phyloP scores from a whole-genome alignment of 805 yeast species.

The Saturnispora diversa region DNA sequence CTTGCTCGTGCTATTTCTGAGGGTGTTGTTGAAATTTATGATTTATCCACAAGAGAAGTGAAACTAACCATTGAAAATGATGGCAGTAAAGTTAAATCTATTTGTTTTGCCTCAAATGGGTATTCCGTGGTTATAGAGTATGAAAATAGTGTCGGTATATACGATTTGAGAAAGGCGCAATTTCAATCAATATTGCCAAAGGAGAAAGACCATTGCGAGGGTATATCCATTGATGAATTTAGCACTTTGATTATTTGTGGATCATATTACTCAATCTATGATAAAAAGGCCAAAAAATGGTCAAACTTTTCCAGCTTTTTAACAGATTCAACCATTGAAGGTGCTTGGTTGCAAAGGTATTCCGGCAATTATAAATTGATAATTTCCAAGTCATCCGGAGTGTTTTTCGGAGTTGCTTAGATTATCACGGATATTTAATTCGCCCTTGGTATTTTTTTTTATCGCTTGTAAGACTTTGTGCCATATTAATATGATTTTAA shows the following conservation, averaged over 20 bases:
- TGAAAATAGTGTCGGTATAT: slow-evolving; percentile 16
- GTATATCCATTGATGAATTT: slow-evolving; percentile 12
- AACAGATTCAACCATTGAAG: background rate
- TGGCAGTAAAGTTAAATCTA: background rate
- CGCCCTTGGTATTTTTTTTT: too few relatives aligned
- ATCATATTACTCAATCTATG: slow-evolving; percentile 5
- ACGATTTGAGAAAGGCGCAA: slow-evolving; percentile 21
- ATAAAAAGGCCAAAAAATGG: slow-evolving; percentile 11
- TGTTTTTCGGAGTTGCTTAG: slow-evolving; percentile 1
- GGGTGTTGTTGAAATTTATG: slow-evolving; percentile 14
- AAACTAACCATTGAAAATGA: slow-evolving; percentile 9
- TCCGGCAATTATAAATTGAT: background rate
- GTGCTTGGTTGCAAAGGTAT: background rate
- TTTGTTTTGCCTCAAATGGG: slow-evolving; percentile 40
- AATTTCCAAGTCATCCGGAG: background rate
- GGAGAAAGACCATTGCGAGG: background rate
- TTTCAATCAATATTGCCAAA: slow-evolving; percentile 3
- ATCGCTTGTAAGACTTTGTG: slow-evolving; percentile 1
- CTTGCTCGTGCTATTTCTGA: slow-evolving; percentile 12
- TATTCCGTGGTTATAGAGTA: slow-evolving; percentile 39
- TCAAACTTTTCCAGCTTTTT: background rate
- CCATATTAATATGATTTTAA: too few relatives aligned
- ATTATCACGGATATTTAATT: too few relatives aligned
- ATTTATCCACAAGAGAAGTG: slow-evolving; percentile 9
- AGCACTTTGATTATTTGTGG: slow-evolving; percentile 7